These are phyloP conservation scores for Senecio squalidus DNA, from an alignment of 140 eudicot species.

Conservation along the genomic window DNA sequence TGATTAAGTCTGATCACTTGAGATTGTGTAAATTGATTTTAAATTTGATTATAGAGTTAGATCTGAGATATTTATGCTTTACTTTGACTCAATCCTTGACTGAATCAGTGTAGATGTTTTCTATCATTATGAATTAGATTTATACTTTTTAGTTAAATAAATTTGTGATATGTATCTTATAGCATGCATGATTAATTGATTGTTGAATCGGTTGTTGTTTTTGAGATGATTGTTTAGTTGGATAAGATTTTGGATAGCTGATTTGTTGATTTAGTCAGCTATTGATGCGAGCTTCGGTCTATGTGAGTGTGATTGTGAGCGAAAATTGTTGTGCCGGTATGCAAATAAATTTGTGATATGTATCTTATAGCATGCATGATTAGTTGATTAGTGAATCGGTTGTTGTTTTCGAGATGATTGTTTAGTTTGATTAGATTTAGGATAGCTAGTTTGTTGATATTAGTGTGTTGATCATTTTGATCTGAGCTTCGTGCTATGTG, in stretches of 20 bases:
- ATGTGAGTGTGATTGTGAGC: neutral
- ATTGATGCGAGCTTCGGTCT: neutral
- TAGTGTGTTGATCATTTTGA: constrained; percentile 5
- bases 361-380: neutral
- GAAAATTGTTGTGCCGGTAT: too few species aligned
- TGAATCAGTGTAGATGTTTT: neutral
- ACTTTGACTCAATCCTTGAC: constrained; percentile 3
- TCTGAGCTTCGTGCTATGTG: neutral
- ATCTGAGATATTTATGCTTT: constrained; percentile 9
- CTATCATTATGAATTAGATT: constrained; percentile 17
- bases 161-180: too few species aligned
- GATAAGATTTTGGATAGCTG: constrained; percentile 1
- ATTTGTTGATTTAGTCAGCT: constrained; percentile 8
- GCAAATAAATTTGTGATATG: too few species aligned
- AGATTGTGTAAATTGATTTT: too few species aligned
- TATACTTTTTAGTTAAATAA: too few species aligned
- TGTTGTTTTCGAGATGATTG: neutral
- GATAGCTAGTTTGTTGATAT: neutral
- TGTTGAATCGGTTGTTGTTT: constrained; percentile 1
- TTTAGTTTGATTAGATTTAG: constrained; percentile 1
- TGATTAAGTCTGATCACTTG: neutral
- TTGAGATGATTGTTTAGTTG: neutral
- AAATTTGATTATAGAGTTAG: constrained; percentile 14
- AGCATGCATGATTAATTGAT: constrained; percentile 6
- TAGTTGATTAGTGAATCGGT: too few species aligned